phyloP scores from a whole-genome alignment of 805 yeast genomes.

The Zygoascus tannicola region DNA sequence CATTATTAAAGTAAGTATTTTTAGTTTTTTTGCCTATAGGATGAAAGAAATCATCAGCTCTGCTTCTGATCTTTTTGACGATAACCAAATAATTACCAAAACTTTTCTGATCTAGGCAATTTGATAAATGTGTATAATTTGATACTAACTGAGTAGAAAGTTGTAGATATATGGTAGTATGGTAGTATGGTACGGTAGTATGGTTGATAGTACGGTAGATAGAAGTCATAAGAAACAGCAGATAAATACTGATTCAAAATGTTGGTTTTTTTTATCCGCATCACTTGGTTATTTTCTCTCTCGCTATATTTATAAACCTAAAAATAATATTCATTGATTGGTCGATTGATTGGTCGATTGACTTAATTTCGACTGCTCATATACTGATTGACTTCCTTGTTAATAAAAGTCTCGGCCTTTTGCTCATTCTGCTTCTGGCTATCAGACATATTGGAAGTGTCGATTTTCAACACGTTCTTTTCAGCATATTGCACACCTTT shows the following conservation, averaged over 20 bases:
- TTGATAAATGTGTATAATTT: slow-evolving; percentile 3
- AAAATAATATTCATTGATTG: neutral
- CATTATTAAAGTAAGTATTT: neutral
- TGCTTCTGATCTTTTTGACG: slow-evolving; percentile 90
- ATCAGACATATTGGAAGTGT: slow-evolving; percentile 12
- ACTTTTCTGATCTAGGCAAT: slow-evolving; percentile 9
- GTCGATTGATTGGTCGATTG: too few species aligned
- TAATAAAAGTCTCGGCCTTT: slow-evolving; percentile 11
- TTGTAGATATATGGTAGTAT: neutral
- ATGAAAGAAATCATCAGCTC: slow-evolving; percentile 77
- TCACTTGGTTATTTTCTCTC: neutral
- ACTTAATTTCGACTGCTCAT: slow-evolving; percentile 2
- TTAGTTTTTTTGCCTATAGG: slow-evolving; percentile 29
- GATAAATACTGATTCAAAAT: too few species aligned
- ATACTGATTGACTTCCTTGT: slow-evolving; percentile 12
- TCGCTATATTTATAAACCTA: neutral
- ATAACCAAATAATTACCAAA: slow-evolving; percentile 36
- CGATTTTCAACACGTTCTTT: slow-evolving; percentile 14
- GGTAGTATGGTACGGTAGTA: neutral
- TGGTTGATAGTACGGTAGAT: too few species aligned
- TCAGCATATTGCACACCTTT: slow-evolving; percentile 23
- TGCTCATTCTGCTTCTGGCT: slow-evolving; percentile 9
- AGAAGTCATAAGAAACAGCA: too few species aligned
- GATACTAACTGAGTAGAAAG: neutral
- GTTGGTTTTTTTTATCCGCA: too few species aligned